Evolutionary conservation across 176 grass and related monocot species (phyloP), one percentile per base, ranked within the genome.

Genomic region (Phyllostachys edulis): DNA sequence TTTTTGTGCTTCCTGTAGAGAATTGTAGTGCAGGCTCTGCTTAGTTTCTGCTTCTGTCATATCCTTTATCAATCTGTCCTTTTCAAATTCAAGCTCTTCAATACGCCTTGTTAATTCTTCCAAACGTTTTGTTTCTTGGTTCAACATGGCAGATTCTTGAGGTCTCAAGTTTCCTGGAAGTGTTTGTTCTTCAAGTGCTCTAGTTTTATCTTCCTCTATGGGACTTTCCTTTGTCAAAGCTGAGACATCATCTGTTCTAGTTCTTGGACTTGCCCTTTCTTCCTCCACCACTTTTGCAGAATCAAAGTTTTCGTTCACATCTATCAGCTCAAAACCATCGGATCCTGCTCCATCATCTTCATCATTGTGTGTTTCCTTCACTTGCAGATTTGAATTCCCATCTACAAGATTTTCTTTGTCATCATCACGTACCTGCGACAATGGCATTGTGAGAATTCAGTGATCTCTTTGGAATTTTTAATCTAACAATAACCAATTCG

Each of bases 41-140:
- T 89, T 98, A 73, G 63, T 84, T 87, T 98, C 91, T 84, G 82
- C 89, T 79, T 95, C 96, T 79, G 62, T 45, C 82, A 95, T 80
- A 29, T 92, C 83, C 52, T 83, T 89, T 67, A 88, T 69, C 45
- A 94, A 78, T 63, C 64, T 85, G 15, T 84, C 84, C 24, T 85
- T 86, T 37, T 92, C 96, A 83, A 77, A 86, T 87, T 95, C 93
- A 55, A 98, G 96, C 83, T 95, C 91, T 87, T 90, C 52, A 55
- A 95, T 81, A 47, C 76, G 90, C 52, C 77, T 94, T 40, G 69
- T 81, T 81, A 93, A 81, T 64, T 87, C 82, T 34, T 89, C 76
- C 26, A 93, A 79, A 84, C 75, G 76, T 66, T 87, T 38, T 86
- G 88, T 73, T 88, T 85, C 50, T 64, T 88, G 82, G 26, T 77